Base-by-base conservation (phyloP, 306 rosid genomes). In the Echinosophora koreensis region DNA sequence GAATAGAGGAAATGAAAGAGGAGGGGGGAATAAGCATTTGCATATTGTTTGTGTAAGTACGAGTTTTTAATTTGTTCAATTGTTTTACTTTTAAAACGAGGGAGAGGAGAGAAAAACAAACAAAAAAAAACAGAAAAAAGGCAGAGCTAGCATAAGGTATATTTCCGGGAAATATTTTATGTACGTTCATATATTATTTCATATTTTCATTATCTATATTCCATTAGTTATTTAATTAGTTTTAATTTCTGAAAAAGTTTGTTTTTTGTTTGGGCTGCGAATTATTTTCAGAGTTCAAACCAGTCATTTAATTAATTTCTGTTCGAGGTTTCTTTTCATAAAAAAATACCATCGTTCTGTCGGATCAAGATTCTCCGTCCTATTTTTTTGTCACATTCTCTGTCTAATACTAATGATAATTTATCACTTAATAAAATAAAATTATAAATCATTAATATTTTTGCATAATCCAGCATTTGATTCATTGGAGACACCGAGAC, bases 81-180 rank as follows among this genome's bases (percentile, higher is more conserved):
- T 81, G 17, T 67, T 59, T 34, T 57, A 42, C n/a, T 30, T 75
- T 54, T 46, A 15, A 32, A 61, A 16, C 6, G 44, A 52, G 30
- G 28, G 47, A 37, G 63, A 27, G 54, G 60, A 71, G 54, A 44
- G 56, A 35, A 66, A 68, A 71, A 66, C 6, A 71, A 18, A 49
- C 67, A 3, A 8, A 41, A 64, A 22, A 57, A 66, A 30, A 8
- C 12, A 50, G 62, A 57, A 66, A 30, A 8, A n/a, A 50, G 62
- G 51, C 70, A 55, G 65, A 84, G 64, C 5, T 52, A 74, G 69
- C 38, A 38, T 70, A 34, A 66, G 76, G 59, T 73, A 77, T 70
- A 80, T 38, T 64, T 86, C 80, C 55, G 65, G 82, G 74, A 77
- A 44, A 72, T 87, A 70, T 70, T 77, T 66, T 63, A 37, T 66